Evolutionary conservation across 2,329 filamentous ascomycete species (phyloP), one percentile per base, ranked within the genome.

Genomic region (Trichocomaceae sp.): DNA sequence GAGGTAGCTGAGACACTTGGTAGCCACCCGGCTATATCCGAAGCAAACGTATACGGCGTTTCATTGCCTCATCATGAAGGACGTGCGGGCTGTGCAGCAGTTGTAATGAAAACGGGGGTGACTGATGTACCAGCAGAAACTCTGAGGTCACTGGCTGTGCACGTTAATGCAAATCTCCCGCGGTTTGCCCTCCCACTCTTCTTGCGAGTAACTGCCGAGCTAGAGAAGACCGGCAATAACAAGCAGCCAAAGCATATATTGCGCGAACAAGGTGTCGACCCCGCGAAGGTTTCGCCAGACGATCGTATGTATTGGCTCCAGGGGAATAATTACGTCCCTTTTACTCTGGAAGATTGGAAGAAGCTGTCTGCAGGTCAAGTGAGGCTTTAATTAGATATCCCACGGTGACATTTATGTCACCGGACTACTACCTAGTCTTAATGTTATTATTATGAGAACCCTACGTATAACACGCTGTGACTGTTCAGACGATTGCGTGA

Each of bases 41-140:
- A 95, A 72, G 86, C 88, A 31, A 95, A 95, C 62, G 90, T 95
- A 26, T 95, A 95, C 64, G 90, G 90, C 37, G 87, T 95, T 2
- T 70, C 83, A 42, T 72, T 95, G 7, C 90, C 90, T 0, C 79
- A 87, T 60, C 88, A 95, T 65, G 90, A 95, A 64, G 90, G 90
- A 17, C 80, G 89, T 23, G 89, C 88, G 0, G 90, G 90, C 2
- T 95, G 90, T 63, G 90, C 85, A 0, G 86, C 88, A 6, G 71
- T 95, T 1, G 73, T 89, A 7, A 70, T 83, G 12, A 73, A 75
- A n/a, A 73, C 76, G 20, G 72, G 61, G 3, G 62, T 65, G 0
- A 59, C 63, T 52, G 62, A 68, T 29, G 69, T 69, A 0, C 63
- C 68, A 3, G 66, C 73, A 1, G 69, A 74, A 8, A 64, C 78